These are phyloP conservation scores for Graphilbum ipis-grandicollis DNA, from an alignment of 2,329 filamentous ascomycete species.

Conservation along the genomic window DNA sequence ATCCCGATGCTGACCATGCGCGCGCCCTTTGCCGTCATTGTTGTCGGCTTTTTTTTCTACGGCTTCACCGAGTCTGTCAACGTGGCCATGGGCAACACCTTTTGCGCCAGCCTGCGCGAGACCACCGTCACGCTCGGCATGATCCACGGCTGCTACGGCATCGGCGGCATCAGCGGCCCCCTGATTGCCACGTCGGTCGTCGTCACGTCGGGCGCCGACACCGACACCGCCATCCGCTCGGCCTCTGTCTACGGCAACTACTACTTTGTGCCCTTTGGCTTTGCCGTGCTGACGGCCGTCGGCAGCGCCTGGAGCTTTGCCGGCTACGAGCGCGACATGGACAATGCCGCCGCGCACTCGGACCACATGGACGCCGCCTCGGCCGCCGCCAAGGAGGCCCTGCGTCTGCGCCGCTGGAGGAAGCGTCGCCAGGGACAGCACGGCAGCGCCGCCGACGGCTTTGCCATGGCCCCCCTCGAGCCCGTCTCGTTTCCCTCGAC, in stretches of 20 bases:
- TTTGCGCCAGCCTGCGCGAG: conserved; percentile 18
- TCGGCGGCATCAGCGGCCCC: conserved; percentile 50
- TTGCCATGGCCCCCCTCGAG: background rate
- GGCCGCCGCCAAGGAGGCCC: background rate
- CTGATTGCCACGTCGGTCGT: conserved; percentile 60
- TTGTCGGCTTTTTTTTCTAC: conserved; percentile 51
- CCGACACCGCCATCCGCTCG: conserved; percentile 1
- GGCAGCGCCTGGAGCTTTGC: conserved; percentile 52
- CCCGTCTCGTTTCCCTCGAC: conserved; percentile 1
- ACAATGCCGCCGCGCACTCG: background rate
- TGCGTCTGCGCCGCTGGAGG: background rate
- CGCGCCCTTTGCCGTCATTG: conserved; percentile 51
- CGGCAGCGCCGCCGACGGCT: background rate
- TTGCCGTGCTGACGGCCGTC: conserved; percentile 37
- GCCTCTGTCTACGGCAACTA: conserved; percentile 29
- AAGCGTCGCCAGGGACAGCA: conserved; percentile 6
- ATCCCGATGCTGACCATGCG: conserved; percentile 45
- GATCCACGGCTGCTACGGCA: conserved; percentile 50
- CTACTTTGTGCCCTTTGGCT: conserved; percentile 47
- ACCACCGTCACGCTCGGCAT: conserved; percentile 39
- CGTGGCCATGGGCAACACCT: conserved; percentile 40
- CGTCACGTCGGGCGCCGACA: conserved; percentile 28
- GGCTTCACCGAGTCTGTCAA: conserved; percentile 40
- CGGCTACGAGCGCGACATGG: conserved; percentile 45
- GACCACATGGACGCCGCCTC: background rate